Evolutionary conservation across 257 asterid genomes (phyloP), one percentile per base, ranked within the genome.

Genomic region (Fraxinus excelsior): DNA sequence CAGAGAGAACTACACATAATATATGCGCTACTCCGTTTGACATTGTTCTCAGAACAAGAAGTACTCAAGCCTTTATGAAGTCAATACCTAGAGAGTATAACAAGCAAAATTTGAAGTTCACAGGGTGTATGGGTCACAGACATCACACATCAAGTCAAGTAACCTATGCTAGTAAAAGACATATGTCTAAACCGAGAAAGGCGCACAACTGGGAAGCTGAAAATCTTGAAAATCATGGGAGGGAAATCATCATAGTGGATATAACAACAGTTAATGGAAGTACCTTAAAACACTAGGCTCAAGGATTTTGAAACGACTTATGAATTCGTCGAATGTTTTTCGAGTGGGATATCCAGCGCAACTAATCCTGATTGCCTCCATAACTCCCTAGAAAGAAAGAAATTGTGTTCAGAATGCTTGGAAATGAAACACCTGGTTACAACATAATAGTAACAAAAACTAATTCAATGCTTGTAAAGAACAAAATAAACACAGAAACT

Each of bases 301-400:
- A 75, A 94, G 93, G 82, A 92, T 82, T 79, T 85, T 76, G 85
- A 92, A 94, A 62, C 98, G 96, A 38, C 70, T 78, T 31, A 84
- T 67, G 84, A 94, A 94, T 76, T 94, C 98, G 64, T 85, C 85
- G 78, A 92, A 94, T 67, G 86, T 35, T 87, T 89, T 92, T 77
- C 97, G 85, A 66, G 97, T 94, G 79, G 97, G 98, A 85, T 76
- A 94, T 80, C 98, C 98, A 76, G 98, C 98, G 78, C 98, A 94
- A 80, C 98, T 94, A 76, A 94, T 94, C 85, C 98, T 90, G 82
- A 94, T 92, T 66, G 98, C 98, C 82, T 94, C 98, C 96, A 94
- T 80, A 46, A 94, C 97, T 71, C 98, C 97, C 98, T 94, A 86
- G 51, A 84, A 82, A 78, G 29, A 37, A 34, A 49, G 58, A 32